Base-by-base conservation (phyloP, 805 yeast genomes). In the Sugiyamaella americana region DNA sequence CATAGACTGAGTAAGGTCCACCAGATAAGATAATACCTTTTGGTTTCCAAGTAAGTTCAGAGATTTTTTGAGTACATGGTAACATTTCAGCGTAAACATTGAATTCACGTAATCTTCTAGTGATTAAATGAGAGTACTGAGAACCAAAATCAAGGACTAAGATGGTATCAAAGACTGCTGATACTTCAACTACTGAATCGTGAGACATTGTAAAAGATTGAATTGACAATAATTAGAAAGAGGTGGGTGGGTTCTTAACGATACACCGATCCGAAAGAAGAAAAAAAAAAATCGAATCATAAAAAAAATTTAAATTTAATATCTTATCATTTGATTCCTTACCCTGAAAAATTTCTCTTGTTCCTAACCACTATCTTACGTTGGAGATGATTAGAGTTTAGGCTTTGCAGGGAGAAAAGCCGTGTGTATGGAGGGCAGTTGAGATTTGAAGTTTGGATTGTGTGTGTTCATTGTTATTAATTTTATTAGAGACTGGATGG, bases 61-160 rank as follows among this genome's bases (percentile, higher is more conserved):
- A 66, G 64, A 93, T 91, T 74, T 93, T 93, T 72, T 94, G 98
- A 46, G 98, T 93, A 72, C 98, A 93, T 58, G 98, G 98, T 55
- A 93, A 78, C 98, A 93, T 93, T 73, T 93, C 98, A 57, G 98
- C 98, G 69, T 93, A 93, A 57, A 93, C 91, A 68, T 93, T 88
- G 75, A 89, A 86, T 69, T 93, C 98, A 76, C 98, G 87, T 59
- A 93, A 78, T 72, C 98, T 86, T 72, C 98, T 84, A 51, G 97
- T 89, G 67, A 93, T 88, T 66, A 93, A 72, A 64, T 93, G 98
- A 49, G 96, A 87, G 73, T 93, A 93, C 73, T 93, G 98, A 51
- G 98, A 93, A 53, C 98, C 98, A 64, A 93, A 93, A 68, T 93
- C 98, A 65, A 93, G 78, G 66, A 93, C 97, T 72, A 93, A 76